A percentile compares a stretch with the other conserved stretches of the same genome.
Conservation (phyloP, 208 protist species). For the Spironucleus salmonicida region DNA sequence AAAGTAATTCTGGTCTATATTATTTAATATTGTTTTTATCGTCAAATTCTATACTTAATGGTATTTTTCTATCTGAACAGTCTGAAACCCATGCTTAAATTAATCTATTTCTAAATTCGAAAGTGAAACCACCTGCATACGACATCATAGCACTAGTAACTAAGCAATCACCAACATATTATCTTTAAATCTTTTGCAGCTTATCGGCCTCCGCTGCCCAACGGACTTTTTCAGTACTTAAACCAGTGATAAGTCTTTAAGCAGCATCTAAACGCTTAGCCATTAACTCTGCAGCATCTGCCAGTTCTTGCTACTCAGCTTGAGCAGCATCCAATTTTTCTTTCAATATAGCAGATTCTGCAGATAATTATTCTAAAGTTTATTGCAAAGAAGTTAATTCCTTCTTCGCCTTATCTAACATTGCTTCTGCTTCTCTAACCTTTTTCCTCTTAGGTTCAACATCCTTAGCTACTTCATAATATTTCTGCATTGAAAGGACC, state of each 20-base stretch:
- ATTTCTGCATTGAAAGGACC: slow-evolving; percentile 84
- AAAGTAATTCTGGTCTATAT: slow-evolving; percentile 67
- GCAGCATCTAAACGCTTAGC: slow-evolving; percentile 75
- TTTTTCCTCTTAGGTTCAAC: slow-evolving; percentile 80
- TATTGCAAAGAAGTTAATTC: slow-evolving; percentile 59
- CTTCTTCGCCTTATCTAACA: slow-evolving; percentile 52
- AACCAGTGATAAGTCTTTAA: slow-evolving; percentile 76
- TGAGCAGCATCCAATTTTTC: slow-evolving; percentile 65
- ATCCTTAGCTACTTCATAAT: slow-evolving; percentile 81
- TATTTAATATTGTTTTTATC: slow-evolving; percentile 9
- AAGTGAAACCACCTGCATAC: slow-evolving; percentile 82
- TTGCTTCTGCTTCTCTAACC: slow-evolving; percentile 50
- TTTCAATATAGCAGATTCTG: slow-evolving; percentile 32
- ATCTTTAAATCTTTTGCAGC: slow-evolving; percentile 59
- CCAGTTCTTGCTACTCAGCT: slow-evolving; percentile 67
- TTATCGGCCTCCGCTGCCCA: slow-evolving; percentile 77
- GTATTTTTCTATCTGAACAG: slow-evolving; percentile 61
- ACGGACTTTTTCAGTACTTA: slow-evolving; percentile 76
- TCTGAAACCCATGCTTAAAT: slow-evolving; percentile 70
- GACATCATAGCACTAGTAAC: slow-evolving; percentile 78
- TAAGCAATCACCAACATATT: slow-evolving; percentile 88
- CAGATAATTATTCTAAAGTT: slow-evolving; percentile 58
- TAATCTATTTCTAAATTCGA: slow-evolving; percentile 74
- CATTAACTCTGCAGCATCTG: slow-evolving; percentile 73
- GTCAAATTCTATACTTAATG: slow-evolving; percentile 53